Base-by-base conservation (phyloP, 2,329 filamentous ascomycete genomes). In the Colletotrichum orchidophilum region DNA sequence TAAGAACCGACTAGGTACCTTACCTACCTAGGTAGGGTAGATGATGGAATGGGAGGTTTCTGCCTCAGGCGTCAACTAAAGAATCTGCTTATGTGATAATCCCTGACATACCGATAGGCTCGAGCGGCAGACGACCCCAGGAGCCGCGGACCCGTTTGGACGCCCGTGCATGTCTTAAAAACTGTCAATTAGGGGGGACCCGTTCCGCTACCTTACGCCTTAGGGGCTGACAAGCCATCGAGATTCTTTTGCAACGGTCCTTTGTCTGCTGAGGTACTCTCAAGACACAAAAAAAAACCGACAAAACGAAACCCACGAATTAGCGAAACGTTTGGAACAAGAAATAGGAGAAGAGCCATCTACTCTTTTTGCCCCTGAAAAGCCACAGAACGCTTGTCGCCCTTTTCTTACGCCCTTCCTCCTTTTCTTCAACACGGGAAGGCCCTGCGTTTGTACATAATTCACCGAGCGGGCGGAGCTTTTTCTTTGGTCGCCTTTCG, bases 141-240 rank as follows among this genome's bases (percentile, higher is more conserved):
- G 61, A 70, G 53, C 52, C 52, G 64, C 58, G 65, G 57, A 58
- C 58, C 69, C 59, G 53, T 69, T 69, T 53, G 58, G 52, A 68
- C 52, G 64, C 64, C 54, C 60, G 66, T 70, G 66, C 60, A 69
- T 63, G 61, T 72, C 65, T 70, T 61, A 57, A 72, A 72, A 72
- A 70, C 49, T 72, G 55, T 61, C 66, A 66, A 70, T 70, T 57
- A 72, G 66, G 70, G 66, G 69, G 63, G 12, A 42, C 42, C 42
- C 53, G 33, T 66, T 54, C 24, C 55, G 63, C 46, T 62, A 62
- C 50, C 63, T 67, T 26, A 35, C 12, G 29, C 29, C 29, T 67
- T 42, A 63, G 69, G 64, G 64, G 58, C 26, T 46, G 11, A 27
- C 46, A 52, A 54, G 69, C 53, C 65, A 27, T 63, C 46, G 53